Evolutionary conservation across 176 grass and related monocot species (phyloP), one percentile per base, ranked within the genome.

Genomic region (Microstegium vimineum): DNA sequence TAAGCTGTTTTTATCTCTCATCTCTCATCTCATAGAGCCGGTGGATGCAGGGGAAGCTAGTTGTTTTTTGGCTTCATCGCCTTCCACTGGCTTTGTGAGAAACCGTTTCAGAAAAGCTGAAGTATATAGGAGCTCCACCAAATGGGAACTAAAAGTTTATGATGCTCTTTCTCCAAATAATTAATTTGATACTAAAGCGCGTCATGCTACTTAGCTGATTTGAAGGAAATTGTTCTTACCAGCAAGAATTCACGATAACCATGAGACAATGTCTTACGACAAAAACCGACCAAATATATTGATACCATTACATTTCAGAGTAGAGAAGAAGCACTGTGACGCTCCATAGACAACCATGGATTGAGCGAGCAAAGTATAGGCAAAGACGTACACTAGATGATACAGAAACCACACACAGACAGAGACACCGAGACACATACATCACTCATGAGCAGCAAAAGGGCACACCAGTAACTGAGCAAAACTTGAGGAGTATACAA

Each of bases 401-500:
- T 75, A 60, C 15, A 82, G 38, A 77, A 77, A 62, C 56, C 26
- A 77, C 43, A 42, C 30, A 79, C 34, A 56, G 20, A n/a, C 54
- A 25, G n/a, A n/a, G n/a, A 60, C 56, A 60, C 52, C 22, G 52
- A 57, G 22, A 60, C 23, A 60, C 56, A 46, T 16, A 82, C 32
- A 77, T 33, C 35, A 59, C 54, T 43, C 73, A 72, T 57, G 30
- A 54, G 56, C 78, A 46, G 52, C 27, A 66, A 38, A 57, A 78
- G 59, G 70, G 61, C 37, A 12, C 28, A 17, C 28, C 40, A 77
- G 74, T 74, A 73, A 65, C 26, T 42, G 34, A 69, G 31, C 69
- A 89, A 88, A 89, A 84, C 20, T 74, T 84, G 26, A 62, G 69
- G 74, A 76, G 40, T 56, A 42, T 26, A 70, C 23, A 6, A 40